phyloP scores from a whole-genome alignment of 2,329 filamentous ascomycete species.

The Cadophora gregata region DNA sequence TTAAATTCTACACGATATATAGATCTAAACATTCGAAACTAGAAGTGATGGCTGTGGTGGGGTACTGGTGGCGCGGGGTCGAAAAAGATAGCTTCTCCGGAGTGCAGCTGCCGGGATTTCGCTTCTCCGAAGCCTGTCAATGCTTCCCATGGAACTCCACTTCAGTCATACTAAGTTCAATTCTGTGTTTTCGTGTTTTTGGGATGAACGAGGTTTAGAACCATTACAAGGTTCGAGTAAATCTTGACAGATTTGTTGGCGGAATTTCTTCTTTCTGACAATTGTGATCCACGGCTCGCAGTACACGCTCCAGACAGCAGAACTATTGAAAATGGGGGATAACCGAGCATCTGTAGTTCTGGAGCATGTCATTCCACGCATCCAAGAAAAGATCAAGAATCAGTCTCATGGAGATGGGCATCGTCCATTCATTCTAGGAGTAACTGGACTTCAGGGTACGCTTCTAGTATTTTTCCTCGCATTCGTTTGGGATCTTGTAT shows the following conservation, averaged over 20 bases:
- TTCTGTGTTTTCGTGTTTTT: not conserved
- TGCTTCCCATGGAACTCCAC: not conserved
- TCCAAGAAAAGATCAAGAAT: not conserved
- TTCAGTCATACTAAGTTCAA: not conserved
- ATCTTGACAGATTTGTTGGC: not conserved
- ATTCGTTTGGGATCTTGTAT: not conserved
- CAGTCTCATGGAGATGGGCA: not conserved
- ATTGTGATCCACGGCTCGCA: not conserved
- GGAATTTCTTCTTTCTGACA: not conserved
- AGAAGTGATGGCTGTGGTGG: not conserved
- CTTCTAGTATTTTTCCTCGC: not conserved
- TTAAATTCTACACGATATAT: not conserved
- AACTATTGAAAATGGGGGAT: not conserved
- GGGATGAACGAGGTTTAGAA: not conserved
- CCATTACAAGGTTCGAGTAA: not conserved
- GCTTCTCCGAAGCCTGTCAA: constrained; percentile 17
- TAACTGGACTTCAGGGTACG: constrained; percentile 11
- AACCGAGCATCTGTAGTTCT: not conserved
- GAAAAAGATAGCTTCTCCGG: constrained; percentile 7
- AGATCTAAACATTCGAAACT: not conserved
- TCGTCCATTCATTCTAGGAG: constrained; percentile 7
- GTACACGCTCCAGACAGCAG: not conserved
- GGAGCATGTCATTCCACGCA: not conserved
- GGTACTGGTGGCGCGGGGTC: not conserved
- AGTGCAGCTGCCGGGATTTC: constrained; percentile 5